Conservation (phyloP, 257 asterid species). For the Nicotiana undulata region DNA sequence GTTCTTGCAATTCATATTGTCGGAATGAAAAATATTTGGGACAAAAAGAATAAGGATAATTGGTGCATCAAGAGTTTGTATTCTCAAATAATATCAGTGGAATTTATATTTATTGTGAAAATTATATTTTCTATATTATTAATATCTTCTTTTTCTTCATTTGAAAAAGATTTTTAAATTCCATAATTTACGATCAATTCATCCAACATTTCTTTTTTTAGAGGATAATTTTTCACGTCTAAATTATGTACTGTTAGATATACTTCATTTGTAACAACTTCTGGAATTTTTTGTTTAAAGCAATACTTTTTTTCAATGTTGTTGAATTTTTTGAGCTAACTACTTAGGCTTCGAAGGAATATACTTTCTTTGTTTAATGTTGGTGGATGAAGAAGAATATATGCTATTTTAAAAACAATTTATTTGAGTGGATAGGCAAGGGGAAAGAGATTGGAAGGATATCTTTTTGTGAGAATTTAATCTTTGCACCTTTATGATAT, state of each 20-base stretch:
- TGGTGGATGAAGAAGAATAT: not conserved
- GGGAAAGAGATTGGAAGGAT: not conserved
- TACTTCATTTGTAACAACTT: not conserved
- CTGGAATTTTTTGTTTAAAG: not conserved
- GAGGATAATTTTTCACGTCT: not conserved
- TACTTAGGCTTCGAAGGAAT: not conserved
- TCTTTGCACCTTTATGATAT: not conserved
- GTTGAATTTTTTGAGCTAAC: not conserved
- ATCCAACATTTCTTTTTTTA: too few relatives aligned
- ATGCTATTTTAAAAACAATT: not conserved
- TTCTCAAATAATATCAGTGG: too few relatives aligned
- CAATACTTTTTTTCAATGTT: not conserved
- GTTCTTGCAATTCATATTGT: too few relatives aligned
- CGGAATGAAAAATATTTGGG: too few relatives aligned
- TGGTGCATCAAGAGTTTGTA: too few relatives aligned
- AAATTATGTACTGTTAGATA: too few relatives aligned
- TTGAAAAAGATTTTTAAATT: too few relatives aligned
- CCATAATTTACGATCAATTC: not conserved
- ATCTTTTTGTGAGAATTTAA: not conserved
- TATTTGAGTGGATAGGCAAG: not conserved
- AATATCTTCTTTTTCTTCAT: too few relatives aligned
- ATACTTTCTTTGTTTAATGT: not conserved
- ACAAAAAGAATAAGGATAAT: too few relatives aligned
- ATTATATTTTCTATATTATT: too few relatives aligned
- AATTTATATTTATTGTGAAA: too few relatives aligned